Conservation (phyloP, 257 asterid genomes). For the Plectranthus barbatus region DNA sequence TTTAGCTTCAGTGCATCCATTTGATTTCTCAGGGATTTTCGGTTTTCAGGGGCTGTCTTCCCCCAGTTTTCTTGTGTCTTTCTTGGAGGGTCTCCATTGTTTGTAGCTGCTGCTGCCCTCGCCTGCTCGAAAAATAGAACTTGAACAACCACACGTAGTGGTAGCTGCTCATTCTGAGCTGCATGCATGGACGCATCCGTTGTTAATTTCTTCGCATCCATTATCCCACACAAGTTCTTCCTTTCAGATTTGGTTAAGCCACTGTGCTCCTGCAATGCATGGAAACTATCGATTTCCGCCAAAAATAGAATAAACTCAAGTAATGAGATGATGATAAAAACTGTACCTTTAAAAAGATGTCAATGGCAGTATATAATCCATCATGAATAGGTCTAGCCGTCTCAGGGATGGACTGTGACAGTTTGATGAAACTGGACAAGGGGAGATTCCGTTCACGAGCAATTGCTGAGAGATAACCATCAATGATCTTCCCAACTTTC, state of each 20-base stretch:
- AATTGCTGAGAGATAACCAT: slow-evolving; percentile 51
- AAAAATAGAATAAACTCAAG: not conserved
- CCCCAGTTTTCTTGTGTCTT: slow-evolving; percentile 35
- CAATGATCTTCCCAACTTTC: slow-evolving; percentile 59
- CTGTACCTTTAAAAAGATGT: slow-evolving; percentile 58
- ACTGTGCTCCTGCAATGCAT: slow-evolving; percentile 44
- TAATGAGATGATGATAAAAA: not conserved
- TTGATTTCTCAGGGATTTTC: slow-evolving; percentile 36
- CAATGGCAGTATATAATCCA: slow-evolving; percentile 65
- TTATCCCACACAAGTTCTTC: slow-evolving; percentile 63
- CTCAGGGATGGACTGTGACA: slow-evolving; percentile 63
- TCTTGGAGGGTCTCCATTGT: slow-evolving; percentile 20
- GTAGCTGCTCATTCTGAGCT: slow-evolving; percentile 81
- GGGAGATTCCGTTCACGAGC: slow-evolving; percentile 58
- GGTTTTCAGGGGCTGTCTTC: slow-evolving; percentile 28
- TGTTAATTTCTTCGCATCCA: slow-evolving; percentile 67
- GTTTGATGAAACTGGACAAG: slow-evolving; percentile 39
- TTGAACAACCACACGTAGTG: slow-evolving; percentile 78
- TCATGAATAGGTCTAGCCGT: slow-evolving; percentile 77
- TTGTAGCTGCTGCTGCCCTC: slow-evolving; percentile 42
- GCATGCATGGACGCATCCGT: slow-evolving; percentile 75
- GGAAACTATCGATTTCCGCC: not conserved
- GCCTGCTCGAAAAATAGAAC: slow-evolving; percentile 72
- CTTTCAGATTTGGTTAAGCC: slow-evolving; percentile 55
- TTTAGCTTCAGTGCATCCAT: slow-evolving; percentile 44